Evolutionary conservation across 352 stramenopile genomes (phyloP).

Genomic region (Globisporangium sylvaticum): DNA sequence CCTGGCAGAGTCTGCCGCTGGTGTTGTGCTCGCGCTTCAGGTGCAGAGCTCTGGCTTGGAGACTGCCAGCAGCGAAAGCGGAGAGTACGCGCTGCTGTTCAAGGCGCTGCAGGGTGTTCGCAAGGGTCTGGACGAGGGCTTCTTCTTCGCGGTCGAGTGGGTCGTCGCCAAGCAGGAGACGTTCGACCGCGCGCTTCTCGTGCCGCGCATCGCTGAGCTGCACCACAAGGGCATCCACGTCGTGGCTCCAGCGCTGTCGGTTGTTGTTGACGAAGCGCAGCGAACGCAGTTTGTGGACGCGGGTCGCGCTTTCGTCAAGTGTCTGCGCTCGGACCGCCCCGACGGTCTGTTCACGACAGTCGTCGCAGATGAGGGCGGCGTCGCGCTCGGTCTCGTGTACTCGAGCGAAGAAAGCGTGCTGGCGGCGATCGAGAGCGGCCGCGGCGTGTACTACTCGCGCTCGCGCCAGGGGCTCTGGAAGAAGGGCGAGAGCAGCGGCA

Average conservation of each 20-base stretch:
- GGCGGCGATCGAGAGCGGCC: slow-evolving; percentile 78
- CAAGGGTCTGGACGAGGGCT: slow-evolving; percentile 42
- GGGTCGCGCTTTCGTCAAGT: slow-evolving; percentile 58
- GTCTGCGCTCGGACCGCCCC: slow-evolving; percentile 82
- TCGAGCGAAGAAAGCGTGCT: slow-evolving; percentile 91
- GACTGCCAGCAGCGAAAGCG: slow-evolving; percentile 17
- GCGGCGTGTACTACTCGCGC: slow-evolving; percentile 94
- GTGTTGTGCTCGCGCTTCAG: slow-evolving; percentile 45
- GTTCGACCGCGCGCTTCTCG: slow-evolving; percentile 22
- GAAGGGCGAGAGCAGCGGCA: slow-evolving; percentile 95
- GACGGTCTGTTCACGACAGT: slow-evolving; percentile 94
- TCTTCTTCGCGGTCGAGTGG: slow-evolving; percentile 57
- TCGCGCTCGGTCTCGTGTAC: slow-evolving; percentile 93
- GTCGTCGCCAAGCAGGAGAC: slow-evolving; percentile 12
- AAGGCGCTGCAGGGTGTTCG: slow-evolving; percentile 30
- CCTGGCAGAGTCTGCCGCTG: slow-evolving; percentile 29
- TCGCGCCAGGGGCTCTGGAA: slow-evolving; percentile 90
- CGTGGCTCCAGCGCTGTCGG: slow-evolving; percentile 26
- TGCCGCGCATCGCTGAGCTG: slow-evolving; percentile 48
- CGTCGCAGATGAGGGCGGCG: slow-evolving; percentile 87
- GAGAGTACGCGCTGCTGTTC: slow-evolving; percentile 20
- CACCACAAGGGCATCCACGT: slow-evolving; percentile 65
- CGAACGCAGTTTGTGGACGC: slow-evolving; percentile 31
- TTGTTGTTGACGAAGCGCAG: slow-evolving; percentile 20
- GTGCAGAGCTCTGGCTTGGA: slow-evolving; percentile 16